Evolutionary conservation across 1,284 basidiomycete genomes (phyloP), one percentile per base, ranked within the genome.

Genomic region (Ustilago bromivora): DNA sequence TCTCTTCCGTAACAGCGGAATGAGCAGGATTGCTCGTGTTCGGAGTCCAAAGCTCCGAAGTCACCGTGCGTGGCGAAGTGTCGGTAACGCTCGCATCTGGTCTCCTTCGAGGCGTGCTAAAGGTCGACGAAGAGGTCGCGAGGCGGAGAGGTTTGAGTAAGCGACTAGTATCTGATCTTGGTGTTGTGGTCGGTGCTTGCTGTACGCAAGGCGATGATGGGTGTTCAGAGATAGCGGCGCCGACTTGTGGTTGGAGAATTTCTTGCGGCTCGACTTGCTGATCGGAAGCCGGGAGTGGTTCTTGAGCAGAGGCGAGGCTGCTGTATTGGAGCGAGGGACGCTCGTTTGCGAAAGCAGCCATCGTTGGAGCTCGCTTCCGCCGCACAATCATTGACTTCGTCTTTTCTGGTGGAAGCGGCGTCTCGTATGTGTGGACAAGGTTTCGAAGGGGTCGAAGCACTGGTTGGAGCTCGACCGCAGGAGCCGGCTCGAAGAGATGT

Each of bases 21-120:
- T 19, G 15, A 12, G 71, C 47, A 53, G 58, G 57, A 34, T 56
- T 41, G 47, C 65, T 67, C 15, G 61, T 43, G 17, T 57, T 31
- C 2, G 58, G 71, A 19, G 71, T 67, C 71, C 65, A 72, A 6
- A 61, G 23, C n/a, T 67, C 65, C 40, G 65, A 67, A 13, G 32
- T 5, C 1, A 51, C 28, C 9, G 65, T 64, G 17, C 41, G 32
- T 1, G 65, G 65, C 10, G 71, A 64, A 12, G 61, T 61, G n/a
- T 62, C 40, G 1, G 57, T 40, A 19, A 53, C 57, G 40, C 71
- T 67, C 35, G 61, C 49, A n/a, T 55, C 61, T 17, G 53, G 34
- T 31, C 46, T 34, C 36, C 32, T 34, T 43, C 32, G 52, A n/a
- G 57, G 49, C 8, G 52, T 60, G 41, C 35, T 47, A n/a, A 47